Conservation (phyloP, 148 eudicot genomes). For the Rhododendron simsii region DNA sequence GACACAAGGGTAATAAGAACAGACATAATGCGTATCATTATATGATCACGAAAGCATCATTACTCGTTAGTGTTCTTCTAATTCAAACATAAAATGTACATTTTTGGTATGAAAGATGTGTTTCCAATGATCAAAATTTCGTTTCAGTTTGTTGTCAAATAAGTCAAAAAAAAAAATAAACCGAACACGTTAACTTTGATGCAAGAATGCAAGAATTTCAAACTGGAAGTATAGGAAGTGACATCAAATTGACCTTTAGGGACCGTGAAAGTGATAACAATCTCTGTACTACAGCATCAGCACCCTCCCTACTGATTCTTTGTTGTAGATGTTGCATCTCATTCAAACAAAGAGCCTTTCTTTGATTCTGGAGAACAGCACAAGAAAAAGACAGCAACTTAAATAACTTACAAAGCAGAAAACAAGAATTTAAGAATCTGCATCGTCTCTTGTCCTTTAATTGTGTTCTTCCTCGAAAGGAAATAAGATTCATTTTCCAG, state of each 20-base stretch:
- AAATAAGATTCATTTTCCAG: neutral
- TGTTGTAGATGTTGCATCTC: conserved; percentile 26
- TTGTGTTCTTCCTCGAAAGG: neutral
- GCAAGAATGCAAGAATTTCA: neutral
- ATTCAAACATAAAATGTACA: neutral
- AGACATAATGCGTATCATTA: neutral
- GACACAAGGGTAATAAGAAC: neutral
- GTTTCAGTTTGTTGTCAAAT: neutral
- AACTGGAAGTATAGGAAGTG: conserved; percentile 2
- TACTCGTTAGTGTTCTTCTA: neutral
- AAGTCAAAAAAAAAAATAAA: neutral
- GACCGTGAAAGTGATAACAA: conserved; percentile 26
- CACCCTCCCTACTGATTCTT: conserved; percentile 19
- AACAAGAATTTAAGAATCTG: neutral
- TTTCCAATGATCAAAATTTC: neutral
- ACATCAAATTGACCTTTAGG: conserved; percentile 20
- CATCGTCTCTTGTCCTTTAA: neutral
- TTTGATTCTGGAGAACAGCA: conserved; percentile 25
- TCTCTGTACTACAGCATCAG: conserved; percentile 19
- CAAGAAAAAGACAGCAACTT: neutral
- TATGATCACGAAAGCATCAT: neutral
- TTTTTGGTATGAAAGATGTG: neutral
- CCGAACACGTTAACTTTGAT: neutral
- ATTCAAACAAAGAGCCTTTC: conserved; percentile 18
- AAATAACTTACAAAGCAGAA: neutral